These are phyloP conservation scores for Moesziomyces parantarcticus DNA, from an alignment of 1,284 basidiomycete genomes.

Conservation along the genomic window DNA sequence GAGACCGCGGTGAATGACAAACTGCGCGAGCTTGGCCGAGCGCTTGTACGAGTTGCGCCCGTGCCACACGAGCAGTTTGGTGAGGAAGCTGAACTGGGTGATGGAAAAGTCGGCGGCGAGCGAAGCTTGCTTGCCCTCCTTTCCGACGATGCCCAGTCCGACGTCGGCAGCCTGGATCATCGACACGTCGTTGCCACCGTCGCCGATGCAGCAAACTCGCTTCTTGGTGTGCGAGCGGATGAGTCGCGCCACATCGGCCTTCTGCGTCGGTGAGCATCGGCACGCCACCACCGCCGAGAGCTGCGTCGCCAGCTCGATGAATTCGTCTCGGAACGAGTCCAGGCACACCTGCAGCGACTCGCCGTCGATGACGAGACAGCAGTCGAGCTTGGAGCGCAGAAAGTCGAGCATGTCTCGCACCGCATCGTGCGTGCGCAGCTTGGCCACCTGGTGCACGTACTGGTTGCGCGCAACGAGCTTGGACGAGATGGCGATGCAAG, in stretches of 20 bases:
- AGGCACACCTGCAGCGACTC: conserved; percentile 94
- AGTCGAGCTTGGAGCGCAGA: conserved; percentile 91
- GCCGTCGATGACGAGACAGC: conserved; percentile 98
- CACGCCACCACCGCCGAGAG: conserved; percentile 96
- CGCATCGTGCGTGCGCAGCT: conserved; percentile 83
- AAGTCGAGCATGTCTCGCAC: conserved; percentile 93
- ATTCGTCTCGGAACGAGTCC: conserved; percentile 88
- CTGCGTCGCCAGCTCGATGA: conserved; percentile 94
- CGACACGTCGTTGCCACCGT: conserved; percentile 93
- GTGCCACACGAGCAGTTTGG: conserved; percentile 95
- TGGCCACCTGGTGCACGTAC: conserved; percentile 96
- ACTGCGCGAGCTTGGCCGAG: conserved; percentile 95
- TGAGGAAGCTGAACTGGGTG: conserved; percentile 92
- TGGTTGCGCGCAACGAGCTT: conserved; percentile 95
- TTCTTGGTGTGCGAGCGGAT: conserved; percentile 91
- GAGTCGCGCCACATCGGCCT: conserved; percentile 93
- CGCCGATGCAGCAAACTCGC: conserved; percentile 96
- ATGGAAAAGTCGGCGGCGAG: conserved; percentile 98
- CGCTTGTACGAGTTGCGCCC: conserved; percentile 98
- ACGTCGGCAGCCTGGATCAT: conserved; percentile 97
- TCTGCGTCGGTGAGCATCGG: conserved; percentile 97
- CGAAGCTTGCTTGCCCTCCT: conserved; percentile 97
- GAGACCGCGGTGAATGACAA: conserved; percentile 92
- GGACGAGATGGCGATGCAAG: conserved; percentile 96
- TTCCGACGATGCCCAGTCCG: conserved; percentile 96